phyloP scores from a whole-genome alignment of 2,329 filamentous ascomycete genomes.

The Magnaporthiopsis incrustans region DNA sequence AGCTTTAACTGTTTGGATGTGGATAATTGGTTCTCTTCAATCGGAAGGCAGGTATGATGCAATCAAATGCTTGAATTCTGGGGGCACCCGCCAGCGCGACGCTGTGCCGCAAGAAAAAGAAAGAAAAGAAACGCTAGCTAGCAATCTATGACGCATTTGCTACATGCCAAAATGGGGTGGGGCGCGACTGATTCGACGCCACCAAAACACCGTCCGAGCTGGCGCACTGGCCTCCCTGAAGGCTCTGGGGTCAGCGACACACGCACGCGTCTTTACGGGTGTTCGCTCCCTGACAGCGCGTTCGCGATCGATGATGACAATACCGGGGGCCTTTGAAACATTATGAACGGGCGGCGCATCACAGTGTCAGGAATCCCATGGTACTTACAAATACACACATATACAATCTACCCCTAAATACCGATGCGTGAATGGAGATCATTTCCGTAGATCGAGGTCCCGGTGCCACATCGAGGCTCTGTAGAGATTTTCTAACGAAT shows the following conservation, averaged over 20 bases:
- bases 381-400: neutral
- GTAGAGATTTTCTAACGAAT: neutral
- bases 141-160: conserved; percentile 1
- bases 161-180: neutral
- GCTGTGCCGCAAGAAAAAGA: neutral
- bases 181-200: neutral
- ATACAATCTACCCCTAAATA: neutral
- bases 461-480: neutral
- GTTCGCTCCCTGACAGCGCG: neutral
- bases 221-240: too few relatives aligned
- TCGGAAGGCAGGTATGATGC: neutral
- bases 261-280: neutral
- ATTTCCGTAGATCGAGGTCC: neutral
- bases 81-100: too few relatives aligned
- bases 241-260: neutral
- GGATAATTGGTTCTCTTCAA: too few relatives aligned
- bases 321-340: neutral
- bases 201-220: neutral
- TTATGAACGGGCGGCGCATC: too few relatives aligned
- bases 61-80: neutral
- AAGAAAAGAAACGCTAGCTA: neutral
- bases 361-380: neutral
- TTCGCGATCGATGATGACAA: neutral
- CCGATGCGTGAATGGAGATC: neutral
- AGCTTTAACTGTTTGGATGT: neutral